phyloP scores from a whole-genome alignment of 192 early-diverging fungal species.

The Podochytrium sp. region DNA sequence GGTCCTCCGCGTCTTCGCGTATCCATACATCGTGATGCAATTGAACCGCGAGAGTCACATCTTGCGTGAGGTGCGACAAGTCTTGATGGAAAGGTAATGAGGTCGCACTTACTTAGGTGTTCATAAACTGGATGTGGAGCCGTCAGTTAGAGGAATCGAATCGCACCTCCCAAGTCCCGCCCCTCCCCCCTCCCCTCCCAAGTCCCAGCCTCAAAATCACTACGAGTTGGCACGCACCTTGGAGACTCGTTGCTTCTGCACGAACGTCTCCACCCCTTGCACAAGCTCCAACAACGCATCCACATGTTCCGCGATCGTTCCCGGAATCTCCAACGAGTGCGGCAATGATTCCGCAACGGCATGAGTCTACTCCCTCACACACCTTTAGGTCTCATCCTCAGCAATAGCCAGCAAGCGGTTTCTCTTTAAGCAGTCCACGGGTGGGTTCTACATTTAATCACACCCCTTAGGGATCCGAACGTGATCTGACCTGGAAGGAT shows the following conservation, averaged over 20 bases:
- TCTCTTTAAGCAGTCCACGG: too few relatives aligned
- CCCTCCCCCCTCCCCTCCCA: background rate
- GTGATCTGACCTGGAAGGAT: too few relatives aligned
- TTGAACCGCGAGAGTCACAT: slow-evolving; percentile 10
- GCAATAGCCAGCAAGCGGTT: too few relatives aligned
- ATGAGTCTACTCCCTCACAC: too few relatives aligned
- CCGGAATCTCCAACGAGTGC: too few relatives aligned
- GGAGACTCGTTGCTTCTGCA: slow-evolving; percentile 10
- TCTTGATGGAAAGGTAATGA: slow-evolving; percentile 21
- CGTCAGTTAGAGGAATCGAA: too few relatives aligned
- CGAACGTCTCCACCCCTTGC: slow-evolving; percentile 11
- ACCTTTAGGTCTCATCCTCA: too few relatives aligned
- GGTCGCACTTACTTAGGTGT: slow-evolving; percentile 24
- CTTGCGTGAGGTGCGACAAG: slow-evolving; percentile 14
- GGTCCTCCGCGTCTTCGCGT: slow-evolving; percentile 35
- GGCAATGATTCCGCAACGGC: too few relatives aligned
- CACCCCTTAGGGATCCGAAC: too few relatives aligned
- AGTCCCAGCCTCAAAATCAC: background rate
- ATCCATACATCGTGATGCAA: slow-evolving; percentile 20
- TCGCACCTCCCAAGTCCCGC: too few relatives aligned
- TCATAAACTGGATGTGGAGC: slow-evolving; percentile 32
- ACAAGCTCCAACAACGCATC: slow-evolving; percentile 6
- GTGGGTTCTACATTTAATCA: too few relatives aligned
- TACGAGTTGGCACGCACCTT: background rate
- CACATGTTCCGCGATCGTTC: background rate